phyloP scores from a whole-genome alignment of 768 basidiomycete species.

The Pulveroboletus sp. region DNA sequence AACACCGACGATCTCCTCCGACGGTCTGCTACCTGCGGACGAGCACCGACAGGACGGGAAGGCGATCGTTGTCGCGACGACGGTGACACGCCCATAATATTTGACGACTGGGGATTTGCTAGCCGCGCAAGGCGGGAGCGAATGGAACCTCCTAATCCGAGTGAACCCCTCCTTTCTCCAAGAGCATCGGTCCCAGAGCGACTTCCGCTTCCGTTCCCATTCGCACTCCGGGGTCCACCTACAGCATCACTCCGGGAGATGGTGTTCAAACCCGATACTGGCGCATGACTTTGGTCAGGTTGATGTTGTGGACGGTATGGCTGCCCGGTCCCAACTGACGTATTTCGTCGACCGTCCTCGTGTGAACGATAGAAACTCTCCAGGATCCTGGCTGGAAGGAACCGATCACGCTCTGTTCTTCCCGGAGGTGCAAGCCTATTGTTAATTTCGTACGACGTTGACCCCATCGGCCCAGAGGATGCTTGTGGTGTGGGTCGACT shows the following conservation, averaged over 20 bases:
- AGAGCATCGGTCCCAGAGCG: slow-evolving; percentile 7
- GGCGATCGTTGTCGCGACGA: slow-evolving; percentile 21
- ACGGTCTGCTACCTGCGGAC: slow-evolving; percentile 18
- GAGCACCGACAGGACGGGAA: slow-evolving; percentile 23
- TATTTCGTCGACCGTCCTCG: slow-evolving; percentile 23
- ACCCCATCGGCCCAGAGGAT: slow-evolving; percentile 8
- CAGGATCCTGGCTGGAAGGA: slow-evolving; percentile 18
- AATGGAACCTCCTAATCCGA: slow-evolving; percentile 22
- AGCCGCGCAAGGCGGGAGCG: slow-evolving; percentile 27
- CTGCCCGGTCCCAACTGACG: slow-evolving; percentile 4
- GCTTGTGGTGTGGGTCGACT: slow-evolving; percentile 6
- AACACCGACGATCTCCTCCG: slow-evolving; percentile 9
- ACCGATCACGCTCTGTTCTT: slow-evolving; percentile 23
- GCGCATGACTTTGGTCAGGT: slow-evolving; percentile 2
- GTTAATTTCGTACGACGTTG: slow-evolving; percentile 13
- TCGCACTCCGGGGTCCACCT: slow-evolving; percentile 4
- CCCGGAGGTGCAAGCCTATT: slow-evolving; percentile 8
- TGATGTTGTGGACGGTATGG: slow-evolving; percentile 7
- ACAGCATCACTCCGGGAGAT: slow-evolving; percentile 2
- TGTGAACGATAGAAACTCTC: slow-evolving; percentile 21
- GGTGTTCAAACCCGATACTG: neutral
- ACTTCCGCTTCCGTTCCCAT: slow-evolving; percentile 2
- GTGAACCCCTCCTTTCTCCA: slow-evolving; percentile 17
- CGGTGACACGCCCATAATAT: slow-evolving; percentile 1
- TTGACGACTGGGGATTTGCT: slow-evolving; percentile 16